Evolutionary conservation across 2,329 filamentous ascomycete species (phyloP), one percentile per base, ranked within the genome.

Genomic region (Rosellinia necatrix): DNA sequence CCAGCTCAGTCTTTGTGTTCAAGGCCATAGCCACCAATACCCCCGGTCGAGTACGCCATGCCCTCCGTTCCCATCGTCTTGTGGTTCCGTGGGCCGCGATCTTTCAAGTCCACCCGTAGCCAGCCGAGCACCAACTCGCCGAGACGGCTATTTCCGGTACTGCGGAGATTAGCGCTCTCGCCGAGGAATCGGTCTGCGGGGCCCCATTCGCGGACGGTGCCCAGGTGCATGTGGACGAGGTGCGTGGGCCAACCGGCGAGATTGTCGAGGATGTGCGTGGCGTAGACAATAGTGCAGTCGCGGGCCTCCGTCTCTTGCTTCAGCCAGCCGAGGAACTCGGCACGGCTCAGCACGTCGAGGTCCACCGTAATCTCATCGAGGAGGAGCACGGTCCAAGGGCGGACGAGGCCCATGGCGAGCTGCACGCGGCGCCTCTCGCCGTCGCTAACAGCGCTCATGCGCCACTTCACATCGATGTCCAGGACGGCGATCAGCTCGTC

Each of bases 291-390:
- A 4, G 94, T 97, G 71, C 92, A 97, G 34, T 85, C 81, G 49
- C 93, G 81, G 6, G 71, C 78, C 75, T 93, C 89, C 0, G 93
- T 97, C 83, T 99, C 94, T 57, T 80, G 79, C 75, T 92, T 92
- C 68, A 99, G 75, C 78, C 93, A 99, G 38, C 76, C 80, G 27
- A 99, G 80, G 72, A 99, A 99, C 70, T 92, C 88, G 66, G 86
- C 87, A 13, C 94, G 84, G 52, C 85, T 90, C 58, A 97, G 81
- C 55, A 99, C 82, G 73, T 99, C 94, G 59, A 99, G 78, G 72
- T 99, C 94, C 7, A 99, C 94, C 1, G 94, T 99, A 72, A 97
- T 96, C 73, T 97, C 93, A 71, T 99, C 94, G 35, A 99, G 82
- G 49, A 99, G 79, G 24, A 99, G 78, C 3, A 99, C 88, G 9